Percentiles rank a stretch among this genome's conserved stretches.
Evolutionary conservation across 345 rosid species (phyloP).

Genomic region (Gossypium australe): DNA sequence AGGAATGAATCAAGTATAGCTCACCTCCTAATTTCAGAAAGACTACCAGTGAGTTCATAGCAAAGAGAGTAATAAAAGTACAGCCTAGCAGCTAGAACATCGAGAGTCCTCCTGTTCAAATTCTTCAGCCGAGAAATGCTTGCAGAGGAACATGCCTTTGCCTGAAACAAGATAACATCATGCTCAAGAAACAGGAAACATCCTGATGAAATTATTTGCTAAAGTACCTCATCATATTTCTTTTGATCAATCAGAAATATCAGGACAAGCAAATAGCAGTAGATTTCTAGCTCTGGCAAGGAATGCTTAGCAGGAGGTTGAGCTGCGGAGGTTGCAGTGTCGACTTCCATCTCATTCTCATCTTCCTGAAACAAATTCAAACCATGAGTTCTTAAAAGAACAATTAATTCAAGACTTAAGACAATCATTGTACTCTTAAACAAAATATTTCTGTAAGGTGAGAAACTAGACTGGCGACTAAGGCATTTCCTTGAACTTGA

Average conservation of each 20-base stretch:
- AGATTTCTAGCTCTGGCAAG: constrained; percentile 46
- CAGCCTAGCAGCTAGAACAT: constrained; percentile 50
- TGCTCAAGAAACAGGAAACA: neutral
- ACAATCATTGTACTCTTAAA: neutral
- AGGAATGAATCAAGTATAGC: neutral
- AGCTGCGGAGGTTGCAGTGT: constrained; percentile 34
- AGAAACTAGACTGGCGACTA: neutral
- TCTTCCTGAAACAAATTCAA: constrained; percentile 33
- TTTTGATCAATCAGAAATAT: constrained; percentile 54
- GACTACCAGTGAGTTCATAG: constrained; percentile 53
- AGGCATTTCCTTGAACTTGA: neutral
- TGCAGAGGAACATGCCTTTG: constrained; percentile 51
- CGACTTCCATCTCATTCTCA: constrained; percentile 56
- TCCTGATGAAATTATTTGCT: neutral
- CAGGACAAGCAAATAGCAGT: constrained; percentile 43
- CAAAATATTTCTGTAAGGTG: neutral
- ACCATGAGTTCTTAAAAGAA: neutral
- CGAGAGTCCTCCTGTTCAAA: constrained; percentile 49
- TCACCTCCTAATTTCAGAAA: constrained; percentile 56
- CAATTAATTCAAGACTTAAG: neutral
- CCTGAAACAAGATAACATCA: constrained; percentile 26
- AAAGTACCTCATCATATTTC: constrained; percentile 42
- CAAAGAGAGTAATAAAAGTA: constrained; percentile 53
- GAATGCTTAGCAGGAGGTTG: constrained; percentile 35
- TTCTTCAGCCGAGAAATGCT: constrained; percentile 43